Base-by-base conservation (phyloP, 345 rosid species). In the Brassica cretica region DNA sequence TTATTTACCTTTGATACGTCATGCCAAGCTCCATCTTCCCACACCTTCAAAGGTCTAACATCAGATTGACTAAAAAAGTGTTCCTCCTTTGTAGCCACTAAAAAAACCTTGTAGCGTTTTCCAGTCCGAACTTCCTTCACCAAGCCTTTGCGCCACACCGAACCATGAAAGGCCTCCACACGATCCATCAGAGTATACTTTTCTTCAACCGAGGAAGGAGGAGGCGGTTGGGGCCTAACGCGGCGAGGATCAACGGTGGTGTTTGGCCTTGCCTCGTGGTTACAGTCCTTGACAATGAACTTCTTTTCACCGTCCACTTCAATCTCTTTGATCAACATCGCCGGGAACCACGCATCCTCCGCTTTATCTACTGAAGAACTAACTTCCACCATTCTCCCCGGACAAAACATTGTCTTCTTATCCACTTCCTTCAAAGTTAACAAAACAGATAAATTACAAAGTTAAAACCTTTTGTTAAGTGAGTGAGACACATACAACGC, bases 21-120 rank as follows among this genome's bases (percentile, higher is more conserved):
- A 62, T 33, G 59, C 96, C 96, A 87, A 59, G 74, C 66, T 2
- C 90, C 89, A 84, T 86, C 87, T 71, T 75, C 51, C 93, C 93
- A 88, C 69, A 83, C 85, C 70, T 72, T 76, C n/a, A 78, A 83
- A 70, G 93, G 93, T 78, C 96, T 84, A 62, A 91, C 39, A 15
- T 82, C 83, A 0, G 85, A 68, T 46, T 76, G 84, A 44, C 33
- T 19, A 55, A 84, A 68, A 39, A 79, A 84, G 46, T 9, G 46
- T 51, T 70, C 81, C 81, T 81, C 86, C 44, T 84, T 86, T 64
- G 73, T 83, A 81, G 70, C 75, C 76, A 70, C 84, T 19, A 89
- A 85, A 65, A 56, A 78, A 53, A 91, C 85, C 51, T 27, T 68
- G 71, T 84, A 89, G 70, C 76, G 61, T 62, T 78, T 82, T 2